A percentile compares a stretch with the other conserved stretches of the same genome.
phyloP scores from a whole-genome alignment of 768 basidiomycete species.

The Leccinum variicolor region DNA sequence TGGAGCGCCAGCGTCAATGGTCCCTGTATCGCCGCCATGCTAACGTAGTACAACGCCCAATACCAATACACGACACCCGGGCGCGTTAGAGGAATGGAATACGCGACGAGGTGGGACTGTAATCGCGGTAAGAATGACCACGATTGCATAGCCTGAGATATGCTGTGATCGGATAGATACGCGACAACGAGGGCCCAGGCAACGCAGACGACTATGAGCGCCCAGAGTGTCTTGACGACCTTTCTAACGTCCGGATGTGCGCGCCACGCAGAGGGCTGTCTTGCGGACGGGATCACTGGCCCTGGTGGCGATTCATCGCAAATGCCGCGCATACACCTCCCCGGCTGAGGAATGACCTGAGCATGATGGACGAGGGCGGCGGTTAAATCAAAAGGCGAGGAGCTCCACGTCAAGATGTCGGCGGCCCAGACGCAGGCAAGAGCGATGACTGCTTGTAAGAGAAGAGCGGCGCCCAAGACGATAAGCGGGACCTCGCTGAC shows the following conservation, averaged over 20 bases:
- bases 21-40: constrained; percentile 26
- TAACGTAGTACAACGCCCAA: constrained; percentile 27
- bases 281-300: constrained; percentile 11
- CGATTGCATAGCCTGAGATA: background rate
- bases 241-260: constrained; percentile 22
- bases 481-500: constrained; percentile 27
- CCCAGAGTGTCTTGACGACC: constrained; percentile 23
- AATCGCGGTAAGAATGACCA: constrained; percentile 28
- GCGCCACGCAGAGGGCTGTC: constrained; percentile 28
- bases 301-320: constrained; percentile 1
- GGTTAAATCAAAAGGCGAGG: constrained; percentile 30
- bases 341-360: constrained; percentile 15
- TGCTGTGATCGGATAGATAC: constrained; percentile 5
- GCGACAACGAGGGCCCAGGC: constrained; percentile 20
- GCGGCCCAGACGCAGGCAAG: constrained; percentile 18
- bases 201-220: constrained; percentile 16
- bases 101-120: constrained; percentile 18
- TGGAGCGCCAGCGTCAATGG: constrained; percentile 28
- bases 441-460: constrained; percentile 25
- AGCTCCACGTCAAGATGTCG: constrained; percentile 31
- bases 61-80: constrained; percentile 14
- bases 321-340: constrained; percentile 26
- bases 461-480: constrained; percentile 23
- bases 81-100: constrained; percentile 20
- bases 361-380: constrained; percentile 31